Evolutionary conservation across 371 early-diverging fungal species (phyloP), one percentile per base, ranked within the genome.

Genomic region (Haplosporangium sp.): DNA sequence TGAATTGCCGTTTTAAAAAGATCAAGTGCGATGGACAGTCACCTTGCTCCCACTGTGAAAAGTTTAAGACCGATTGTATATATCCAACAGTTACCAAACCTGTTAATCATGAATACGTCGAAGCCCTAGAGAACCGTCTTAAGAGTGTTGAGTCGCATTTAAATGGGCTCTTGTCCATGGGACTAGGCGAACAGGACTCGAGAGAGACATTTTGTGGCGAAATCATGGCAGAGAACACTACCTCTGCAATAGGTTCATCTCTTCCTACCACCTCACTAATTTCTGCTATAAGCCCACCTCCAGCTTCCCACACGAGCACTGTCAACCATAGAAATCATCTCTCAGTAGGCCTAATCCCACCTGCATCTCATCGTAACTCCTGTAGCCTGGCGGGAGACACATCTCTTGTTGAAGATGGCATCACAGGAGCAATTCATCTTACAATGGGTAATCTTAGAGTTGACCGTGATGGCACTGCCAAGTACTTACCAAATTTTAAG

Each of bases 11-110:
- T 47, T 78, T 88, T 13, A 88, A 88, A 72, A 90, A 90, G 67
- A 88, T 87, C 63, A 89, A 89, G 74, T 90, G 90, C 55, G 86
- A 90, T 75, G 90, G 90, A 11, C 88, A 88, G 65, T 85, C 84
- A 20, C 91, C 91, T 19, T 91, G 91, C 71, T 81, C 88, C 1
- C 88, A 86, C 77, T 91, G 91, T 65, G 77, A 82, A 74, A 87
- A 88, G 53, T 83, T 85, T 34, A 72, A 63, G 5, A 85, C 79
- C 0, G 63, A 74, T 4, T 90, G 90, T 69, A 66, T 85, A 38
- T 90, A 90, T 63, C 88, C 88, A 17, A 65, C 50, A 7, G 79
- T 74, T 0, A 74, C 67, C 71, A 79, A 79, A 20, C 79, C 79
- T 9, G 68, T 71, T 6, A 79, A 71, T 48, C 74, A 74, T 7